These are phyloP conservation scores for Globisporangium iwayamae DNA, from an alignment of 352 stramenopile genomes.

Conservation along the genomic window DNA sequence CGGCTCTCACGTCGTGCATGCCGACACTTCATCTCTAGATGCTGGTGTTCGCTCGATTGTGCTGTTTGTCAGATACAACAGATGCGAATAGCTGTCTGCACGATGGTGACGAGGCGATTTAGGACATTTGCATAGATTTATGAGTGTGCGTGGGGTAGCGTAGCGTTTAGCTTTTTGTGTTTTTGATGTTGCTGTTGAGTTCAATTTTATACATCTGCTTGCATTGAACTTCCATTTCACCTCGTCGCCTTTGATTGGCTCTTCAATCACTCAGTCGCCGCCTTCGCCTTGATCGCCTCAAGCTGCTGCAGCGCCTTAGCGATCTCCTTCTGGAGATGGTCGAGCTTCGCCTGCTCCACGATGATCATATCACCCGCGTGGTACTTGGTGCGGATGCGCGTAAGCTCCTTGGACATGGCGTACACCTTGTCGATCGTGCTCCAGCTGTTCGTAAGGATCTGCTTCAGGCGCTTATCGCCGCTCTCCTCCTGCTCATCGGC, in stretches of 20 bases:
- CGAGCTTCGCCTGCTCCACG: conserved; percentile 51
- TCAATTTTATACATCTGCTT: not conserved
- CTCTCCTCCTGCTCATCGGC: conserved; percentile 26
- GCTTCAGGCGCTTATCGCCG: conserved; percentile 31
- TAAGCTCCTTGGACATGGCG: conserved; percentile 45
- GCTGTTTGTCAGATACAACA: conserved; percentile 16
- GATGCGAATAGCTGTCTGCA: conserved; percentile 6
- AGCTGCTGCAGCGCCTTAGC: conserved; percentile 50
- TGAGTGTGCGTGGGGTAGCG: conserved; percentile 1
- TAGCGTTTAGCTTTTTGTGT: not conserved
- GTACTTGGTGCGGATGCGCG: conserved; percentile 43
- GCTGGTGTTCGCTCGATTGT: conserved; percentile 1
- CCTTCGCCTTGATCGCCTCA: conserved; percentile 23
- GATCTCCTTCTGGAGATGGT: conserved; percentile 58
- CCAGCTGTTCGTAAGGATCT: conserved; percentile 54
- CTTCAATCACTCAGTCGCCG: not conserved
- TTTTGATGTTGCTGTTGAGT: not conserved
- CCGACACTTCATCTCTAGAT: conserved; percentile 2
- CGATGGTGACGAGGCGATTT: conserved; percentile 1
- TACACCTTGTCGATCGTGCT: conserved; percentile 66
- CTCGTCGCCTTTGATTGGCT: too few species aligned
- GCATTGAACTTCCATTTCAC: not conserved
- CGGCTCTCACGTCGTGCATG: not conserved
- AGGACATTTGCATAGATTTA: not conserved
- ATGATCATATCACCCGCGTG: conserved; percentile 45